Evolutionary conservation across 2,329 filamentous ascomycete species (phyloP).

Genomic region (Sporothrix phasma): DNA sequence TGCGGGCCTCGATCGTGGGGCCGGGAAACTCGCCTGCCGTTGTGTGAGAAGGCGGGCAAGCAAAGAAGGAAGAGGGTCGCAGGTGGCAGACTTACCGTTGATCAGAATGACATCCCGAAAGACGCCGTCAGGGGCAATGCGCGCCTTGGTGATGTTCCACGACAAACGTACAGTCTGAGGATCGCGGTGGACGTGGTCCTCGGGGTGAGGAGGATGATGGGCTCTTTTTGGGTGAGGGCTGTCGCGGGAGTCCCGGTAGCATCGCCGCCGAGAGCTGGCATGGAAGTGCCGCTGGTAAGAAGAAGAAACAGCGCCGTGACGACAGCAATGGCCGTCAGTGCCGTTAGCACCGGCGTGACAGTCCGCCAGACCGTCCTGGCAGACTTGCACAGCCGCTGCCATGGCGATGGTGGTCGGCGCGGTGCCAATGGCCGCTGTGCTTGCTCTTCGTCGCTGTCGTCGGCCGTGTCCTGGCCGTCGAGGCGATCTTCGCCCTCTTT

Average conservation of each 20-base stretch:
- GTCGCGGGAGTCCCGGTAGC: neutral
- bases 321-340: neutral
- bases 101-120: conserved; percentile 39
- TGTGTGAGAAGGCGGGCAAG: neutral
- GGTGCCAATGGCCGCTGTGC: neutral
- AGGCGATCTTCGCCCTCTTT: neutral
- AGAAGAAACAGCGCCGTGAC: neutral
- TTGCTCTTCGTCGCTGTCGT: neutral
- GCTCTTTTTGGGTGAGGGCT: neutral
- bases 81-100: conserved; percentile 29
- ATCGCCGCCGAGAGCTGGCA: neutral
- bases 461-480: neutral
- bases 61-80: no score
- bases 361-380: no score
- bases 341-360: neutral
- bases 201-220: conserved; percentile 28
- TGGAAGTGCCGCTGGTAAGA: neutral
- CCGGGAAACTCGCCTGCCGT: conserved; percentile 32
- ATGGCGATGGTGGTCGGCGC: neutral
- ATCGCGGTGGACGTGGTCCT: conserved; percentile 31
- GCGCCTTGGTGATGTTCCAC: conserved; percentile 33
- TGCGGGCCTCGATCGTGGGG: conserved; percentile 37
- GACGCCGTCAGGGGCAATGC: conserved; percentile 39
- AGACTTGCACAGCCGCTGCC: neutral
- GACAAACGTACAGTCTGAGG: conserved; percentile 26